Evolutionary conservation across 768 basidiomycete genomes (phyloP).

Genomic region (Exidia glandulosa): DNA sequence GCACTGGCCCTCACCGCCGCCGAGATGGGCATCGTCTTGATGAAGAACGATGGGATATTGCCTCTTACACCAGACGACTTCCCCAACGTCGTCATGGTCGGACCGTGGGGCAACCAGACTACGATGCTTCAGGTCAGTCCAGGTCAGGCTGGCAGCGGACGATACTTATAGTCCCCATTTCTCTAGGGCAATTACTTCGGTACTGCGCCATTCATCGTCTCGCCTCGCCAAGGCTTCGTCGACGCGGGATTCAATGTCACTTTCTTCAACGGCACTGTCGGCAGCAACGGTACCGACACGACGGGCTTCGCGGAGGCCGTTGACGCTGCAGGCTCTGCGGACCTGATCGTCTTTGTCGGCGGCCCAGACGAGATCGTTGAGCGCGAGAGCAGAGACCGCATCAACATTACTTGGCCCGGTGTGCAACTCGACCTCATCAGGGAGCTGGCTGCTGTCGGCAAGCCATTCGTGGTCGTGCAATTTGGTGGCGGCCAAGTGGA

Average conservation of each 20-base stretch:
- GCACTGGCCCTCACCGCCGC: slow-evolving; percentile 40
- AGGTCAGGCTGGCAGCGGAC: too few species aligned
- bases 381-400: slow-evolving; percentile 35
- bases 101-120: slow-evolving; percentile 49
- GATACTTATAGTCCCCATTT: too few species aligned
- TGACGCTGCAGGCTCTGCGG: slow-evolving; percentile 36
- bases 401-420: slow-evolving; percentile 42
- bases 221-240: slow-evolving; percentile 37
- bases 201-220: slow-evolving; percentile 43
- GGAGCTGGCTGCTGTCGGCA: slow-evolving; percentile 33
- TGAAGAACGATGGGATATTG: slow-evolving; percentile 54
- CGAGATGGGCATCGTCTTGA: slow-evolving; percentile 42
- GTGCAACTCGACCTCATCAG: slow-evolving; percentile 40
- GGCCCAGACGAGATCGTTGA: slow-evolving; percentile 43
- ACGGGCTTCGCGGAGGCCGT: slow-evolving; percentile 41
- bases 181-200: slow-evolving; percentile 45
- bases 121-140: slow-evolving; percentile 45
- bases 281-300: slow-evolving; percentile 24
- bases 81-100: slow-evolving; percentile 34
- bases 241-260: slow-evolving; percentile 36
- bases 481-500: slow-evolving; percentile 51
- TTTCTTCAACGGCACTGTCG: slow-evolving; percentile 32
- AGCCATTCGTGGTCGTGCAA: slow-evolving; percentile 43
- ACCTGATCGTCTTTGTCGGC: slow-evolving; percentile 41
- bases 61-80: slow-evolving; percentile 24